Evolutionary conservation across 2,329 filamentous ascomycete species (phyloP), one percentile per base, ranked within the genome.

Genomic region (Davidsoniella eucalypti): DNA sequence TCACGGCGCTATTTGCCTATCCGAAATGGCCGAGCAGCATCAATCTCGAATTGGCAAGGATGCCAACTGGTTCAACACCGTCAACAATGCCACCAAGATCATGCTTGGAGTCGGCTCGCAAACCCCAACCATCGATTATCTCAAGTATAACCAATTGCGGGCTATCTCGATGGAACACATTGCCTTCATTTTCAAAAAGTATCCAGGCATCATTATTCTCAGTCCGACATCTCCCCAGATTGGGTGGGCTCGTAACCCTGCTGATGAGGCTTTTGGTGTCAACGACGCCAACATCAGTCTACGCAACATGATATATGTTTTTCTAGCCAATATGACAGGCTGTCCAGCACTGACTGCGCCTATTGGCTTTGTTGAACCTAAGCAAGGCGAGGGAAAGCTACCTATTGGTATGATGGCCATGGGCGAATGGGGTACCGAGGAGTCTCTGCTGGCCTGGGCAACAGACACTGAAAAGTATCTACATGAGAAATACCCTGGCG

Each of bases 221-320:
- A 83, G 82, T 2, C 88, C 88, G 0, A 87, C 86, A 1, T 76
- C 78, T 3, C 84, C 87, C 0, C 74, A 82, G 53, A 70, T 78
- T 0, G 87, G 87, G 9, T 93, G 84, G 83, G 75, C 75, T 40
- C 77, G 80, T 21, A 54, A 62, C 9, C 64, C 69, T 1, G 71
- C 67, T 7, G 80, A 84, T 39, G 67, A 78, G 14, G 67, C 67
- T n/a, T 79, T 87, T 58, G 88, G 88, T 2, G 68, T 86, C 56
- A 80, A 73, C 37, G 82, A 95, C 61, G 80, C 73, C 0, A 87
- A 92, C 61, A 69, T 67, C 54, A 80, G 77, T 14, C 67, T 94
- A n/a, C 69, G 75, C 23, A 84, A 76, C 60, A 94, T 94, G 86
- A 77, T 82, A 63, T 94, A 86, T 64, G 79, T 84, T 14, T 94